Conservation (phyloP, 805 yeast genomes). For the Yarrowia keelungensis region DNA sequence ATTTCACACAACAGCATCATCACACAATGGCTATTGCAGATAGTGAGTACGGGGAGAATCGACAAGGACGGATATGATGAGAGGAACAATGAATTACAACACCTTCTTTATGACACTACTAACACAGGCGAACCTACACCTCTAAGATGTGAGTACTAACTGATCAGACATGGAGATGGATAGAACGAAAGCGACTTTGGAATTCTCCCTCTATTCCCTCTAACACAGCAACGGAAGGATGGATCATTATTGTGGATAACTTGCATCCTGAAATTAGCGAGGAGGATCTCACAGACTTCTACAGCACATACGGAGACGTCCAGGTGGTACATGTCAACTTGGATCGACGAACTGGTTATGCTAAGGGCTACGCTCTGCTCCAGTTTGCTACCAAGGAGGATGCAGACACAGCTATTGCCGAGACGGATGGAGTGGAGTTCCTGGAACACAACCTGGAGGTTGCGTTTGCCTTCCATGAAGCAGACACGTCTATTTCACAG, state of each 20-base stretch:
- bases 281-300: constrained; percentile 54
- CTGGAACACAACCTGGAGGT: constrained; percentile 50
- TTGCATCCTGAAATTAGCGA: constrained; percentile 57
- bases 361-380: constrained; percentile 54
- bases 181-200: too few relatives aligned
- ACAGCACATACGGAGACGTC: constrained; percentile 54
- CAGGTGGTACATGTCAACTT: constrained; percentile 53
- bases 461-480: constrained; percentile 52
- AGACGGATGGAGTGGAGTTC: constrained; percentile 49
- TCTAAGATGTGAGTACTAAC: constrained; percentile 17
- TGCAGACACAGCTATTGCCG: constrained; percentile 50
- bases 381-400: constrained; percentile 51
- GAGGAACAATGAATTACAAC: too few relatives aligned
- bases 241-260: constrained; percentile 53
- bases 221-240: constrained; percentile 54
- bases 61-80: neutral
- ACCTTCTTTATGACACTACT: neutral
- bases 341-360: constrained; percentile 56
- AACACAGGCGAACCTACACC: constrained; percentile 30
- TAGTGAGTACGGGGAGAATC: constrained; percentile 4
- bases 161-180: constrained; percentile 1
- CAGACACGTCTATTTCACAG: constrained; percentile 26
- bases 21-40: constrained; percentile 15
- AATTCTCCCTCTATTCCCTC: too few relatives aligned
- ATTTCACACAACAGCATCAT: neutral